Evolutionary conservation across 805 yeast species (phyloP).

Genomic region (Ogataea populi-albae): DNA sequence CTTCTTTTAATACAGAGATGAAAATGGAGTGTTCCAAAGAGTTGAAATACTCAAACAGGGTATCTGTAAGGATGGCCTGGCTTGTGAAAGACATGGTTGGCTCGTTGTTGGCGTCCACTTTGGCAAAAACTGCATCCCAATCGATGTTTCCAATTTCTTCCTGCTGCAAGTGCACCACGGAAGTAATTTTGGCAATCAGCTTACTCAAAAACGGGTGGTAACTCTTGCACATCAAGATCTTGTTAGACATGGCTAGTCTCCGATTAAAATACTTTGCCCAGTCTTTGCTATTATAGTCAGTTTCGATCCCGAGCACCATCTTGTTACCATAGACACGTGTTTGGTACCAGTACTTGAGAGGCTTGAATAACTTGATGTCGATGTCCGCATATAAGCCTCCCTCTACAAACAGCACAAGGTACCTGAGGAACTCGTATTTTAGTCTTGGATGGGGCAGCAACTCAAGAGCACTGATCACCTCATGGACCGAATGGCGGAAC

Average conservation of each 20-base stretch:
- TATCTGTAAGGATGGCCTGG: constrained; percentile 22
- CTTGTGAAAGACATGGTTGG: constrained; percentile 22
- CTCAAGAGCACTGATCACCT: constrained; percentile 44
- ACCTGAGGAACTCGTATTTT: constrained; percentile 50
- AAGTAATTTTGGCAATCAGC: constrained; percentile 23
- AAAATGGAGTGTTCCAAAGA: constrained; percentile 6
- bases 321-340: constrained; percentile 9
- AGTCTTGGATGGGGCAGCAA: constrained; percentile 45
- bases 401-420: constrained; percentile 42
- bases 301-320: constrained; percentile 21
- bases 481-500: constrained; percentile 35
- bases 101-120: constrained; percentile 19
- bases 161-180: constrained; percentile 8
- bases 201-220: constrained; percentile 26
- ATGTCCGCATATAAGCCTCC: constrained; percentile 59
- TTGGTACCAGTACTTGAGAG: constrained; percentile 27
- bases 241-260: constrained; percentile 19
- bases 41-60: constrained; percentile 23
- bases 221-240: constrained; percentile 18
- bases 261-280: constrained; percentile 21
- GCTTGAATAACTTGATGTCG: constrained; percentile 48
- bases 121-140: constrained; percentile 12
- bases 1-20: constrained; percentile 7
- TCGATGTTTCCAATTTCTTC: constrained; percentile 6
- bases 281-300: constrained; percentile 19